These are phyloP conservation scores for Schwanniomyces sp. DNA, from an alignment of 805 yeast genomes.

Conservation along the genomic window DNA sequence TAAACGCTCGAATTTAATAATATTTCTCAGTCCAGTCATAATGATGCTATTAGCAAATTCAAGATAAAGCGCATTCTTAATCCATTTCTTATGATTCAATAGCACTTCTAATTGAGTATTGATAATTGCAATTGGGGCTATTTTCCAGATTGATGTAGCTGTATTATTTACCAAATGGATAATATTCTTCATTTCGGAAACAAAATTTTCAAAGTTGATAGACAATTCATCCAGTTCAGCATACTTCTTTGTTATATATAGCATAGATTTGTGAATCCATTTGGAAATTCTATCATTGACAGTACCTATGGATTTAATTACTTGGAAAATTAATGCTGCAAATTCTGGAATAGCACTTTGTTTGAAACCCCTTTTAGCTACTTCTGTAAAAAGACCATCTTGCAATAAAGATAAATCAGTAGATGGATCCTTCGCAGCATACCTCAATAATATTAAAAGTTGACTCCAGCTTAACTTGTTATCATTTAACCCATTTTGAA, in stretches of 20 bases:
- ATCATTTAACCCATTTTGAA: constrained; percentile 3
- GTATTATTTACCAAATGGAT: constrained; percentile 8
- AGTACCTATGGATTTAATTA: constrained; percentile 21
- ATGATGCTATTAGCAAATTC: constrained; percentile 44
- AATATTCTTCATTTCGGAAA: constrained; percentile 17
- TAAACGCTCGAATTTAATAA: constrained; percentile 43
- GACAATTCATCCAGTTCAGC: constrained; percentile 46
- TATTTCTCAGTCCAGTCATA: constrained; percentile 24
- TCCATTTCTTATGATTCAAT: constrained; percentile 48
- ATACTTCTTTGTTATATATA: constrained; percentile 63
- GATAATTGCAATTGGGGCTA: constrained; percentile 45
- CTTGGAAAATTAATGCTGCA: constrained; percentile 25
- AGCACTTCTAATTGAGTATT: constrained; percentile 69
- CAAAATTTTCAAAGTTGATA: constrained; percentile 29
- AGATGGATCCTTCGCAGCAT: neutral
- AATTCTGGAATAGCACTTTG: constrained; percentile 25
- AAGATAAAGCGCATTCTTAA: constrained; percentile 38
- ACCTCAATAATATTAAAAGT: constrained; percentile 7
- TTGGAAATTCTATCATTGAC: constrained; percentile 18
- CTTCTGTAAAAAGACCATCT: constrained; percentile 15
- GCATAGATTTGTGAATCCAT: constrained; percentile 60
- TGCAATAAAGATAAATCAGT: constrained; percentile 6
- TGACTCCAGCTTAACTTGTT: constrained; percentile 10
- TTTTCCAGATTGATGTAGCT: constrained; percentile 14
- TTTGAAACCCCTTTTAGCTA: constrained; percentile 24